Evolutionary conservation across 2,329 filamentous ascomycete species (phyloP), one percentile per base, ranked within the genome.

Genomic region (Colletotrichum sp.): DNA sequence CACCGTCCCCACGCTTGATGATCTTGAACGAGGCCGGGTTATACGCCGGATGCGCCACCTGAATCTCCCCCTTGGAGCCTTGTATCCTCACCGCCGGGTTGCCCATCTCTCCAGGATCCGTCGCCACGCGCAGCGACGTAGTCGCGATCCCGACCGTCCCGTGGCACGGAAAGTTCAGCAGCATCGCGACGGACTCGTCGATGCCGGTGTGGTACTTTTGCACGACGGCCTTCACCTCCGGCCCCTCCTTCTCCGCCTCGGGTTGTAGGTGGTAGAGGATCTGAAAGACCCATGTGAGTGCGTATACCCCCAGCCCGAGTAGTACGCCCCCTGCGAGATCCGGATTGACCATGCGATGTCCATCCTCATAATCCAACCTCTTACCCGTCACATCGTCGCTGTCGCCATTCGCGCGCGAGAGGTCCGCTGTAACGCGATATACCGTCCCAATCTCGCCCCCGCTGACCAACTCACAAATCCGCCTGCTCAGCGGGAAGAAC

Each of bases 201-300:
- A 92, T 92, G 10, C 94, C 94, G 1, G 94, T 95, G 30, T 87
- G 87, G 84, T 95, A 95, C 81, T 94, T 94, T 81, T 92, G 92
- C 79, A 96, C 91, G 68, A 93, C 91, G 1, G 92, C 90, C 13
- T 92, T 86, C 5, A 96, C 92, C 57, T 87, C 89, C 7, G 95
- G 96, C 2, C 89, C 82, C 83, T 95, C 90, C 79, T 95, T 94
- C 67, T 90, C 87, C n/a, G 90, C 88, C 78, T 92, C 88, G 3
- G 93, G 89, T 80, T 96, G 94, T 2, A 94, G 91, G 83, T 95
- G 94, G 86, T 98, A 98, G 24, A 98, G 90, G 60, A 93, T 94
- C 85, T 98, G 95, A 89, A 96, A 98, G 60, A 96, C 90, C 96
- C 95, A 98, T 34, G 95, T 98, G 75, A 98, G 86, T 48, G 94